Conservation (phyloP, 805 yeast species). For the Pichia pseudocactophila region DNA sequence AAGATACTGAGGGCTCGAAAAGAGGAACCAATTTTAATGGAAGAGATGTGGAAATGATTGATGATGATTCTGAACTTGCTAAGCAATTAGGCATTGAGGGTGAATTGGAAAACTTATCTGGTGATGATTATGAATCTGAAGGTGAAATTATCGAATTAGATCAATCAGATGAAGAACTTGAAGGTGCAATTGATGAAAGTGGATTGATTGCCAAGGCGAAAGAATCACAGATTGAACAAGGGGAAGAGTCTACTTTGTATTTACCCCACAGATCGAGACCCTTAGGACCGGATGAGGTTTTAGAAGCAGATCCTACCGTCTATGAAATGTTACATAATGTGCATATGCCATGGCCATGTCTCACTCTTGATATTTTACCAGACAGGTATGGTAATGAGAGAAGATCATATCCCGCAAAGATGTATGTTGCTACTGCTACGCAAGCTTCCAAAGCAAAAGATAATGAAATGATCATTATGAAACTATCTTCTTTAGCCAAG, state of each 20-base stretch:
- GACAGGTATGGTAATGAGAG: conserved; percentile 84
- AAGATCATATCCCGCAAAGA: conserved; percentile 79
- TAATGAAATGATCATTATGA: conserved; percentile 79
- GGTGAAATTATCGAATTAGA: conserved; percentile 82
- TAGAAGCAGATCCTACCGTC: conserved; percentile 93
- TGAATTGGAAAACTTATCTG: conserved; percentile 81
- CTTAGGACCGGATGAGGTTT: conserved; percentile 88
- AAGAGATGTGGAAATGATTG: conserved; percentile 18
- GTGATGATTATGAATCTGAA: conserved; percentile 89
- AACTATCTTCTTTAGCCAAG: conserved; percentile 71
- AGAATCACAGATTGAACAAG: conserved; percentile 27
- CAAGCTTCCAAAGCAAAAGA: conserved; percentile 85
- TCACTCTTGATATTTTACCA: conserved; percentile 82
- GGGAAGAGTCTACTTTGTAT: conserved; percentile 40
- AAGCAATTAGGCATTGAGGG: conserved; percentile 51
- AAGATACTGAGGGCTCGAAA: conserved; percentile 13
- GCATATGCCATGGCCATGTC: conserved; percentile 93
- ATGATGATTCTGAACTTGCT: conserved; percentile 28
- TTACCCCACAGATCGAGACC: conserved; percentile 86
- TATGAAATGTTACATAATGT: conserved; percentile 95
- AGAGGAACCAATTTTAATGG: conserved; percentile 9
- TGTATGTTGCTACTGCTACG: conserved; percentile 84
- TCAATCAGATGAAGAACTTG: conserved; percentile 43
- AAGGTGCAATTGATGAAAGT: conserved; percentile 48
- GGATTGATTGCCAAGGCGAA: conserved; percentile 44